Percentiles rank a stretch among this genome's conserved stretches.
phyloP scores from a whole-genome alignment of 2,329 filamentous ascomycete species.

The Drechslerella stenobrocha region DNA sequence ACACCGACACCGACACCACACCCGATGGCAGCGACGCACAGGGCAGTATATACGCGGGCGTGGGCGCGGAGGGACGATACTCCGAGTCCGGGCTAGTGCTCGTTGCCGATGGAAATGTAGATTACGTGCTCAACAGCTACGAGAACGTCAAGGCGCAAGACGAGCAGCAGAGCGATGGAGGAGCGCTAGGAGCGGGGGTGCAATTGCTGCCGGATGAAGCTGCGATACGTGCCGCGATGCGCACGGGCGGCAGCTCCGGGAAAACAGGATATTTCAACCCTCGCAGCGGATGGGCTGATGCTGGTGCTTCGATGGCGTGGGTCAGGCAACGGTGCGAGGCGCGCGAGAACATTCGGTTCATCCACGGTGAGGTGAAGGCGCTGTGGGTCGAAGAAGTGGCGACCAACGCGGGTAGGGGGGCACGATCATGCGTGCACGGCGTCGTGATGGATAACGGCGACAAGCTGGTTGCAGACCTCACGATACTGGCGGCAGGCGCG shows the following conservation, averaged over 20 bases:
- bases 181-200: no score
- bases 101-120: constrained; percentile 60
- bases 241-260: constrained; percentile 62
- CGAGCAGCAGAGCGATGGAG: no score
- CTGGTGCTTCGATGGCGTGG: constrained; percentile 70
- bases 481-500: constrained; percentile 80
- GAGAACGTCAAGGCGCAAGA: constrained; percentile 65
- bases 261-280: constrained; percentile 73
- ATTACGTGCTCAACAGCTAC: constrained; percentile 66
- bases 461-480: constrained; percentile 67
- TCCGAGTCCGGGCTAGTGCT: constrained; percentile 70
- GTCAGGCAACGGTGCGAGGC: constrained; percentile 62
- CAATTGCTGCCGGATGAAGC: constrained; percentile 58
- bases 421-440: constrained; percentile 63
- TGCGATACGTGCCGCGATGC: constrained; percentile 59
- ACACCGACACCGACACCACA: constrained; percentile 49
- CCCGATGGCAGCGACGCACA: no score
- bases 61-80: constrained; percentile 70
- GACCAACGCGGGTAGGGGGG: constrained; percentile 55
- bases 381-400: constrained; percentile 59
- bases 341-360: constrained; percentile 50
- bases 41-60: constrained; percentile 57
- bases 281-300: constrained; percentile 78
- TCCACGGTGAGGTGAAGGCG: constrained; percentile 60
- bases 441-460: constrained; percentile 62